Conservation (phyloP, 371 early-diverging fungal genomes). For the Circinella minor region DNA sequence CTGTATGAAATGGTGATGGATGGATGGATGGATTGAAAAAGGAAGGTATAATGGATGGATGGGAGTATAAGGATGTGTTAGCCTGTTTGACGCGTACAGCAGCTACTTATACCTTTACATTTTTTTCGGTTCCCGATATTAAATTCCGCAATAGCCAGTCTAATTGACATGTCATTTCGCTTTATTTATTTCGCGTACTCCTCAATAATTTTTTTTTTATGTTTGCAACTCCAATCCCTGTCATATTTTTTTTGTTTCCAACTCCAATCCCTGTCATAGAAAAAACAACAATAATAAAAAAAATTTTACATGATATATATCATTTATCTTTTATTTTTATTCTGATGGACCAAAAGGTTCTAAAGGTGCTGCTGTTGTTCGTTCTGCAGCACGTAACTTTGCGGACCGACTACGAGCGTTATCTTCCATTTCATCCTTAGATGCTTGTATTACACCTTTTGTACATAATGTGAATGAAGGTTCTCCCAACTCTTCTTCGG, state of each 20-base stretch:
- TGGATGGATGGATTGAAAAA: neutral
- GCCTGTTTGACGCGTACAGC: too few species aligned
- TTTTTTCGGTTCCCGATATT: neutral
- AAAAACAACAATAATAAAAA: neutral
- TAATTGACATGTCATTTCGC: too few species aligned
- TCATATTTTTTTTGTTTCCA: too few species aligned
- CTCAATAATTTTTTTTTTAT: too few species aligned
- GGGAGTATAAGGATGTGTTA: neutral
- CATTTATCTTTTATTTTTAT: too few species aligned
- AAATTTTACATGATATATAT: too few species aligned
- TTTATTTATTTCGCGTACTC: too few species aligned
- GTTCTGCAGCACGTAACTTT: conserved; percentile 59
- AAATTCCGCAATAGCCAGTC: too few species aligned
- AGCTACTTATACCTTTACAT: neutral
- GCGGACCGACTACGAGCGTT: conserved; percentile 70
- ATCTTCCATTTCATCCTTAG: conserved; percentile 50
- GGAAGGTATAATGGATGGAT: neutral
- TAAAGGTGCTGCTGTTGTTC: conserved; percentile 38
- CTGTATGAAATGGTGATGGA: neutral
- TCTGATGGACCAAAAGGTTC: conserved; percentile 36
- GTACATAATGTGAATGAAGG: conserved; percentile 45
- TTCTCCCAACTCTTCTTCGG: conserved; percentile 8
- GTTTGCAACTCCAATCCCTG: too few species aligned
- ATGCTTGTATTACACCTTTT: conserved; percentile 51
- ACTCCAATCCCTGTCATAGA: too few species aligned